Evolutionary conservation across 1,139 yeast species (phyloP), one percentile per base, ranked within the genome.

Genomic region (Geotrichum cucujoidarum): DNA sequence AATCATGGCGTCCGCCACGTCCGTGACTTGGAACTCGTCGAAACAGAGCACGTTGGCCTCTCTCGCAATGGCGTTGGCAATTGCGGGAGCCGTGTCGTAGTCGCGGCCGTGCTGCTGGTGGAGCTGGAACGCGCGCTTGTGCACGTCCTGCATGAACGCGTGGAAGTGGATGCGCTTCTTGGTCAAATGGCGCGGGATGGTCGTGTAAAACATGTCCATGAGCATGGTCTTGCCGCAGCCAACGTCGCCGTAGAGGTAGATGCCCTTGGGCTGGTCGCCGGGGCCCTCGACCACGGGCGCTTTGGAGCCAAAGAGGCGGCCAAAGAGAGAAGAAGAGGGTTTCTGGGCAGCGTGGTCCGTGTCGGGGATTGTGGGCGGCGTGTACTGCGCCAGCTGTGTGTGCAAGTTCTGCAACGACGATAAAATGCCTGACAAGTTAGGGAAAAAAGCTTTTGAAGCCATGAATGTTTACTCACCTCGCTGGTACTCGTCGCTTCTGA

Each of bases 221-320:
- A 92, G 73, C 97, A 92, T 92, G 4, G 98, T 92, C 63, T 92
- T 92, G 8, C 98, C 98, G 67, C 97, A 89, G 3, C 98, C 98
- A 39, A 92, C 98, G 65, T 92, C 98, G 17, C 98, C 98, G 65
- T 87, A 92, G 24, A 92, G 73, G 63, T 92, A 92, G 14, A 92
- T 83, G 1, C 98, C 98, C 57, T 77, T 72, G 2, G 89, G 95
- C 31, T 61, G 64, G 77, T 45, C 47, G 27, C 55, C 50, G 27
- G 49, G 40, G 22, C 46, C 47, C 10, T 43, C 37, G 21, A 21
- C 29, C 16, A 22, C 16, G 5, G 48, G 21, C 14, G 44, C 20
- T 31, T 37, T 20, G n/a, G 44, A 7, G 4, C 54, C 48, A 18
- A 55, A 48, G 10, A 55, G 41, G 7, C 36, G 29, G n/a, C 54